phyloP scores from a whole-genome alignment of 129 eudicot genomes.

The Lactuca saligna region DNA sequence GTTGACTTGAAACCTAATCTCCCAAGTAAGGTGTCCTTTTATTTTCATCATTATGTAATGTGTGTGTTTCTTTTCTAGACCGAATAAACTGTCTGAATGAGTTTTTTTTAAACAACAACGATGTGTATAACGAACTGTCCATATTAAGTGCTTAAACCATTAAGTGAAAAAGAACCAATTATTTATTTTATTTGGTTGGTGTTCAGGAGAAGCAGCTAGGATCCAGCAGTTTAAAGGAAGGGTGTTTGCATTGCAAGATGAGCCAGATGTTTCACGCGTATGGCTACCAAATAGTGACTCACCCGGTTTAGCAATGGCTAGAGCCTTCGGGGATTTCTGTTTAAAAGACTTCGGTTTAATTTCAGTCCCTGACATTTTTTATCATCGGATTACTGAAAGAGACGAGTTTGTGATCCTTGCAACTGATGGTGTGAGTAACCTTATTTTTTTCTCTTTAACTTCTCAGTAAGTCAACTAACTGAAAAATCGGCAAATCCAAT shows the following conservation, averaged over 20 bases:
- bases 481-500: too few species aligned
- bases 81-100: too few species aligned
- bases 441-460: too few species aligned
- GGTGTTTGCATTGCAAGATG: conserved; percentile 43
- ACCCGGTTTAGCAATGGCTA: conserved; percentile 44
- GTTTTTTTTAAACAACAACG: too few species aligned
- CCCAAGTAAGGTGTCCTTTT: conserved; percentile 23
- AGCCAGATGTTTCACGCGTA: conserved; percentile 38
- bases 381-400: conserved; percentile 19
- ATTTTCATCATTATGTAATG: not conserved
- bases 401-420: conserved; percentile 39
- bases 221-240: conserved; percentile 34
- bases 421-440: conserved; percentile 41
- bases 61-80: too few species aligned
- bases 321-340: conserved; percentile 44
- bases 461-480: too few species aligned
- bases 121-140: too few species aligned
- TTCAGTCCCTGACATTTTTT: conserved; percentile 32
- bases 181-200: not conserved
- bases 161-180: too few species aligned
- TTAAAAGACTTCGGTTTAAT: conserved; percentile 36
- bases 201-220: conserved; percentile 36
- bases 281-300: conserved; percentile 37
- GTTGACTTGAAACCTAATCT: conserved; percentile 48
- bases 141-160: too few species aligned